These are phyloP conservation scores for Canavalia ensiformis DNA, from an alignment of 306 rosid species.

Conservation along the genomic window DNA sequence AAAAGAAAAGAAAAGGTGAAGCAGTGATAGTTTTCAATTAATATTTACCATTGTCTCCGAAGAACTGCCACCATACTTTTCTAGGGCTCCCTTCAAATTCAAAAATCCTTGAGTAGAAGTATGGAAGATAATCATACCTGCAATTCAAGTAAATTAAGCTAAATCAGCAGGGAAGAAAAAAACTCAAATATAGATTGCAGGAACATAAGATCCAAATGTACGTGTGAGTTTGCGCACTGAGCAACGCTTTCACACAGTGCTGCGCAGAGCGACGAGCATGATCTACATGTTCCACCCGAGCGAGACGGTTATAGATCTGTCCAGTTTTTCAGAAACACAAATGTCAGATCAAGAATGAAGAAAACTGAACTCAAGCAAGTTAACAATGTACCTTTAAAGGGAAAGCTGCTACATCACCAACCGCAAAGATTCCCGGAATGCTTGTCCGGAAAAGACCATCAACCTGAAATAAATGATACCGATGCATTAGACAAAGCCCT, in stretches of 20 bases:
- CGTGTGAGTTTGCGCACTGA: conserved; percentile 82
- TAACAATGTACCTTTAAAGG: conserved; percentile 75
- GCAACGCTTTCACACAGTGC: conserved; percentile 79
- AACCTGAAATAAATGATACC: conserved; percentile 62
- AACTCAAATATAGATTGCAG: conserved; percentile 25
- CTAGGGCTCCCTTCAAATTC: conserved; percentile 92
- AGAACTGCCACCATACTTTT: conserved; percentile 98
- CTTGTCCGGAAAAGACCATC: conserved; percentile 88
- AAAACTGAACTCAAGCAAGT: conserved; percentile 29
- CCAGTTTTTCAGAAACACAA: conserved; percentile 37
- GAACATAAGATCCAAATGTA: conserved; percentile 49
- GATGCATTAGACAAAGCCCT: conserved; percentile 12
- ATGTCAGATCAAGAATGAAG: conserved; percentile 38
- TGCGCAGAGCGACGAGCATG: conserved; percentile 95
- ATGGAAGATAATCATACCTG: conserved; percentile 96
- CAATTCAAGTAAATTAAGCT: conserved; percentile 43
- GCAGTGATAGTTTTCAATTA: not conserved
- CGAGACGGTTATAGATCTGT: conserved; percentile 80
- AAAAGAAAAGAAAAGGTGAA: not conserved
- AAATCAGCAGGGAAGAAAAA: not conserved
- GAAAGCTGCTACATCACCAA: conserved; percentile 94
- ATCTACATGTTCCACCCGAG: conserved; percentile 95
- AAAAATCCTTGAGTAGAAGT: conserved; percentile 92
- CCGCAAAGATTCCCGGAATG: conserved; percentile 83
- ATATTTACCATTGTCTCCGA: conserved; percentile 82